Evolutionary conservation across 2,329 filamentous ascomycete genomes (phyloP).

Genomic region (Pseudogymnoascus destructans): DNA sequence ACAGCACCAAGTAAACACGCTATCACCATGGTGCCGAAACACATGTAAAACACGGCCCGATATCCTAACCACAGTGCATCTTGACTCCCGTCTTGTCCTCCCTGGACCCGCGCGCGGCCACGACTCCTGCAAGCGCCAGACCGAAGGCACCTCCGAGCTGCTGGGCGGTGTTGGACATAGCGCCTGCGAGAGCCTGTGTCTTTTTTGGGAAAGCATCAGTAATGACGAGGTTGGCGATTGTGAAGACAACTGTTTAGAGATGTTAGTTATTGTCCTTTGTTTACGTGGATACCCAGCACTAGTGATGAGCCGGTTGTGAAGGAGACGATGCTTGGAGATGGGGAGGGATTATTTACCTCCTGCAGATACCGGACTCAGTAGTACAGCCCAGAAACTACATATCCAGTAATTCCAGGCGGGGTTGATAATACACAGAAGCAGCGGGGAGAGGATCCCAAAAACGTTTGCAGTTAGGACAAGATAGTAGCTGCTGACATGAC

Average conservation of each 20-base stretch:
- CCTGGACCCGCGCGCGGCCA: not conserved
- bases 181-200: conserved; percentile 6
- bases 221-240: conserved; percentile 2
- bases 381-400: conserved; percentile 29
- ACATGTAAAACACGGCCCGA: conserved; percentile 2
- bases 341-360: not conserved
- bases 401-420: conserved; percentile 39
- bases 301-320: not conserved
- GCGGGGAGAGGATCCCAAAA: conserved; percentile 26
- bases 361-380: not conserved
- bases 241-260: not conserved
- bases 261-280: not conserved
- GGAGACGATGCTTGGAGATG: not conserved
- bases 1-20: not conserved
- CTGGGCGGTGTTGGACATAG: not conserved
- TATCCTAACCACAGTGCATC: not conserved
- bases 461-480: conserved; percentile 30
- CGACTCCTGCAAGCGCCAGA: not conserved
- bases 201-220: conserved; percentile 5
- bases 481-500: conserved; percentile 30
- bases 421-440: conserved; percentile 40
- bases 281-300: not conserved
- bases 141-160: not conserved
- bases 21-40: not conserved
- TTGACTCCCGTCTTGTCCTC: not conserved